Percentiles rank a stretch among this genome's conserved stretches.
Evolutionary conservation across 106 monocot species (phyloP).

Genomic region (Acorus calamus): DNA sequence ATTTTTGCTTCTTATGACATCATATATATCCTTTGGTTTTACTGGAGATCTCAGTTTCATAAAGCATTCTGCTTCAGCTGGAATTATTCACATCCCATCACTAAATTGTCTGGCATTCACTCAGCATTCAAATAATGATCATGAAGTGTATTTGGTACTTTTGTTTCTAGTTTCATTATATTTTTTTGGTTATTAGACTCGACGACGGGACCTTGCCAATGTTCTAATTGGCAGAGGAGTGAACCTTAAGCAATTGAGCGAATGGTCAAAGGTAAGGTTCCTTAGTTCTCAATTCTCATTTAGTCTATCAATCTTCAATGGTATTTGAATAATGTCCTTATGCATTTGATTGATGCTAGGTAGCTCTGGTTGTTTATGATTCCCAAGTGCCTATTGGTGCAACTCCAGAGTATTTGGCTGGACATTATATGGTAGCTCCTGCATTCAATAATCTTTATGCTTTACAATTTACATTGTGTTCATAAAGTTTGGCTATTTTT

Average conservation of each 20-base stretch:
- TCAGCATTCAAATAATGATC: too few species aligned
- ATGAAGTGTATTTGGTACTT: not conserved
- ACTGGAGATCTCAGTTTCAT: too few species aligned
- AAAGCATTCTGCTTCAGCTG: too few species aligned
- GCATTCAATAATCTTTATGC: not conserved
- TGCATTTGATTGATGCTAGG: slow-evolving; percentile 29
- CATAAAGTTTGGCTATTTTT: not conserved
- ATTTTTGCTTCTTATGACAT: too few species aligned
- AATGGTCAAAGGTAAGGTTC: slow-evolving; percentile 86
- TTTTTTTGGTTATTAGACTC: slow-evolving; percentile 42
- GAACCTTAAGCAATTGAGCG: slow-evolving; percentile 77
- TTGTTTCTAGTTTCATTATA: not conserved
- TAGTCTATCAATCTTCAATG: not conserved
- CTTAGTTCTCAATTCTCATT: not conserved
- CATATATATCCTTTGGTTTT: too few species aligned
- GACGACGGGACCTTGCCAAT: slow-evolving; percentile 78
- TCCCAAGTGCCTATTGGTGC: slow-evolving; percentile 89
- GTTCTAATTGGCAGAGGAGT: slow-evolving; percentile 83
- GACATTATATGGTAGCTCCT: slow-evolving; percentile 76
- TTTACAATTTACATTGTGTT: not conserved
- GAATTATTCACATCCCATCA: too few species aligned
- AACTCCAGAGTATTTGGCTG: slow-evolving; percentile 89
- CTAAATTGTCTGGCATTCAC: not conserved
- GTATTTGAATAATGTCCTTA: too few species aligned
- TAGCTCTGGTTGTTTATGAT: slow-evolving; percentile 88